Percentiles rank a stretch among this genome's conserved stretches.
These are phyloP conservation scores for Solidago caesia DNA, from an alignment of 129 eudicot genomes.

Conservation along the genomic window DNA sequence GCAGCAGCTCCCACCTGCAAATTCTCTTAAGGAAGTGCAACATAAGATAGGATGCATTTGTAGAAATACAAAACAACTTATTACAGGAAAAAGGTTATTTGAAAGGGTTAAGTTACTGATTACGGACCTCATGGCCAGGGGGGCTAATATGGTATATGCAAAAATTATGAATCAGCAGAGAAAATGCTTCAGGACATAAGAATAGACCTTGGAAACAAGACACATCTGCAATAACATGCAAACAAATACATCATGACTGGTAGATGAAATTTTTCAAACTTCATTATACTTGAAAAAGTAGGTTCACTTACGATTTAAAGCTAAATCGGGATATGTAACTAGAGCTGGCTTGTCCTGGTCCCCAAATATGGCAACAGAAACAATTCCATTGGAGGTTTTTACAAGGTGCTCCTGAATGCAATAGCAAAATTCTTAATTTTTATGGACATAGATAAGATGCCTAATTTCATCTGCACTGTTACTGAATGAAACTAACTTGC, in stretches of 20 bases:
- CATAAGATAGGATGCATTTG: constrained; percentile 35
- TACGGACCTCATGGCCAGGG: constrained; percentile 93
- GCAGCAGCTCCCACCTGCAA: constrained; percentile 90
- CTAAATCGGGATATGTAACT: constrained; percentile 87
- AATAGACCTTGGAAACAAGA: constrained; percentile 97
- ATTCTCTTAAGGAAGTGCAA: constrained; percentile 44
- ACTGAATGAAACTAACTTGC: constrained; percentile 8
- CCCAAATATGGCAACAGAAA: constrained; percentile 76
- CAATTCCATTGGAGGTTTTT: constrained; percentile 69
- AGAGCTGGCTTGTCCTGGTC: constrained; percentile 93
- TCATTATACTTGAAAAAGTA: not conserved
- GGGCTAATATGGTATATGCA: constrained; percentile 96
- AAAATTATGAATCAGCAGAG: constrained; percentile 86
- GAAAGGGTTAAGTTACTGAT: constrained; percentile 18
- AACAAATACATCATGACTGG: constrained; percentile 12
- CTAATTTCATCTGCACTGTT: not conserved
- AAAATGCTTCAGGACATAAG: constrained; percentile 91
- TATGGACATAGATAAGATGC: not conserved
- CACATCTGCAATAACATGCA: constrained; percentile 54
- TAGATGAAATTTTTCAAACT: constrained; percentile 1
- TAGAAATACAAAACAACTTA: not conserved
- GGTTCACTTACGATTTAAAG: constrained; percentile 68
- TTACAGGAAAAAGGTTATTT: not conserved
- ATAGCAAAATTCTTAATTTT: constrained; percentile 12
- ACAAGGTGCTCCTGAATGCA: constrained; percentile 71